phyloP scores from a whole-genome alignment of 257 asterid genomes.

The Jaltomata sinuosa region DNA sequence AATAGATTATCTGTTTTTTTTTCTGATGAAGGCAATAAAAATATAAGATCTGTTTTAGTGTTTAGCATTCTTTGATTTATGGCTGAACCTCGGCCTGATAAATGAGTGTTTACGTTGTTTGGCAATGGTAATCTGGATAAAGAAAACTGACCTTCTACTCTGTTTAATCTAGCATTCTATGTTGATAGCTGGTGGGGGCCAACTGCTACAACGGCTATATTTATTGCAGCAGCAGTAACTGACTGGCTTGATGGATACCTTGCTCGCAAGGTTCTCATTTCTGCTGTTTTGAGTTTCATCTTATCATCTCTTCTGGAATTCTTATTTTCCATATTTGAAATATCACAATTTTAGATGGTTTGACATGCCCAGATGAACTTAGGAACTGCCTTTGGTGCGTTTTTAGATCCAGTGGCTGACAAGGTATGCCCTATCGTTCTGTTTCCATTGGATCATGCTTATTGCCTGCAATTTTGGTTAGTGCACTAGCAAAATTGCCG shows the following conservation, averaged over 20 bases:
- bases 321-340: not conserved
- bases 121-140: not conserved
- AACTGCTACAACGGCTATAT: slow-evolving; percentile 67
- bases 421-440: slow-evolving; percentile 39
- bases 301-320: slow-evolving; percentile 4
- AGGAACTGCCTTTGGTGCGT: slow-evolving; percentile 94
- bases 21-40: not conserved
- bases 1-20: not conserved
- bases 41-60: not conserved
- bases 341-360: slow-evolving; percentile 4
- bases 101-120: not conserved
- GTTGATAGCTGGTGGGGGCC: slow-evolving; percentile 93
- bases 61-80: not conserved
- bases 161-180: slow-evolving; percentile 59
- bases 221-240: slow-evolving; percentile 77
- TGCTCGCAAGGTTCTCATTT: slow-evolving; percentile 70
- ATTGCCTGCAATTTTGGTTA: not conserved
- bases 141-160: slow-evolving; percentile 6
- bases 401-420: slow-evolving; percentile 99
- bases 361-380: slow-evolving; percentile 66
- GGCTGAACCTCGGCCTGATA: not conserved
- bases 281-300: not conserved
- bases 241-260: slow-evolving; percentile 99
- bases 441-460: not conserved
- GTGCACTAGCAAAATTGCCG: not conserved